phyloP scores from a whole-genome alignment of 129 eudicot genomes.

The Chrysanthemum seticuspe region DNA sequence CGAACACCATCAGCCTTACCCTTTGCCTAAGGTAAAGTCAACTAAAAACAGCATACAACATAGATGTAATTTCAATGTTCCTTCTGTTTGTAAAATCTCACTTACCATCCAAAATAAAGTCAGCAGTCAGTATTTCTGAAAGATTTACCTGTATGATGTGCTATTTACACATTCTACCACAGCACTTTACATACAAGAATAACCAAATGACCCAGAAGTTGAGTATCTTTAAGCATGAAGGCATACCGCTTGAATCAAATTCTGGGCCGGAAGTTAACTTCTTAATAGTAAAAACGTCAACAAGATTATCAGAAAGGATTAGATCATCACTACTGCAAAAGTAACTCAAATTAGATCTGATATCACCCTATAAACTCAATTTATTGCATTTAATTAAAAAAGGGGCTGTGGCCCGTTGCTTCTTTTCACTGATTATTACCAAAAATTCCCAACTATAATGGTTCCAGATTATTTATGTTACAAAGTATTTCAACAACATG shows the following conservation, averaged over 20 bases:
- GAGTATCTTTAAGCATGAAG: not conserved
- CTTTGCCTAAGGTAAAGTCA: slow-evolving; percentile 10
- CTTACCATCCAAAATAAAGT: not conserved
- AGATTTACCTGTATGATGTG: slow-evolving; percentile 1
- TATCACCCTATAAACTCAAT: not conserved
- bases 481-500: slow-evolving; percentile 43
- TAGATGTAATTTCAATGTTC: slow-evolving; percentile 10
- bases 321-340: not conserved
- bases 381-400: slow-evolving; percentile 30
- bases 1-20: not conserved
- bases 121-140: slow-evolving; percentile 6
- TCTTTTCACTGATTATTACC: slow-evolving; percentile 33
- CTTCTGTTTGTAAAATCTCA: slow-evolving; percentile 3
- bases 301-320: slow-evolving; percentile 6
- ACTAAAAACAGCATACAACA: slow-evolving; percentile 15
- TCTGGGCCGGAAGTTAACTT: not conserved
- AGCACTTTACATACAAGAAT: slow-evolving; percentile 3
- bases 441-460: slow-evolving; percentile 22
- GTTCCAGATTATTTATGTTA: slow-evolving; percentile 49
- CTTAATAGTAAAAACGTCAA: slow-evolving; percentile 3
- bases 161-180: no score
- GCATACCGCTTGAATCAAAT: slow-evolving; percentile 5
- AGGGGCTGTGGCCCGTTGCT: slow-evolving; percentile 17
- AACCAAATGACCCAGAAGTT: slow-evolving; percentile 4
- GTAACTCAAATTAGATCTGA: not conserved